Base-by-base conservation (phyloP, 2,329 filamentous ascomycete genomes). In the Arachnopeziza araneosa region DNA sequence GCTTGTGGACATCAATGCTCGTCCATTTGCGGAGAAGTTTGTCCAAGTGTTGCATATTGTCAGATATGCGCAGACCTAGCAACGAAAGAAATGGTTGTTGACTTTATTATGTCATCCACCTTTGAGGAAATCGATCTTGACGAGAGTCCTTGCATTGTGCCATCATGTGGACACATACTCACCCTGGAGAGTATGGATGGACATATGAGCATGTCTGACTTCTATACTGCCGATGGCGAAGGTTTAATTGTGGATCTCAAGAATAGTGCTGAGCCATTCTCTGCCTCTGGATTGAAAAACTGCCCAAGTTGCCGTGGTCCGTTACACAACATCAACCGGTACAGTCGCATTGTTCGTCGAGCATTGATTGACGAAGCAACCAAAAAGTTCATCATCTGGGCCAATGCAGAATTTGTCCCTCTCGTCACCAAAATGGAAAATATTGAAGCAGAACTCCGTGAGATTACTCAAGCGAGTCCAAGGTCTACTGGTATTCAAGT, bases 1-100 rank as follows among this genome's bases (percentile, higher is more conserved):
- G 21, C 24, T 0, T 90, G 87, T 67, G 82, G 83, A 0, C 86
- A 90, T 69, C 81, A 77, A 68, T 90, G 83, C 74, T 86, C 86
- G 0, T 83, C 82, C 0, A 62, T 88, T 1, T 90, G 87, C 64
- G 86, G 87, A 1, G 87, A 89, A 67, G 60, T 60, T 0, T 91
- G 87, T 61, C 86, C 85, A 0, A 24, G 50, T n/a, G 54, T 69
- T 1, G 66, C 62, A 0, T 84, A 77, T 66, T 90, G 87, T 66
- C 85, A 89, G 59, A 62, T 68, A 0, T 90, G 86, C 65, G 78
- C 74, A 24, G 8, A 22, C 14, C 50, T n/a, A 52, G 21, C 14
- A 1, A 57, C 51, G 9, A 36, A 52, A 26, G 55, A 52, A 19
- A 32, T 17, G 19, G 44, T 44, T 52, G 85, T 87, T 0, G 87